Percentiles rank a stretch among this genome's conserved stretches.
These are phyloP conservation scores for Ceratobasidium theobromae DNA, from an alignment of 1,284 basidiomycete species.

Conservation along the genomic window DNA sequence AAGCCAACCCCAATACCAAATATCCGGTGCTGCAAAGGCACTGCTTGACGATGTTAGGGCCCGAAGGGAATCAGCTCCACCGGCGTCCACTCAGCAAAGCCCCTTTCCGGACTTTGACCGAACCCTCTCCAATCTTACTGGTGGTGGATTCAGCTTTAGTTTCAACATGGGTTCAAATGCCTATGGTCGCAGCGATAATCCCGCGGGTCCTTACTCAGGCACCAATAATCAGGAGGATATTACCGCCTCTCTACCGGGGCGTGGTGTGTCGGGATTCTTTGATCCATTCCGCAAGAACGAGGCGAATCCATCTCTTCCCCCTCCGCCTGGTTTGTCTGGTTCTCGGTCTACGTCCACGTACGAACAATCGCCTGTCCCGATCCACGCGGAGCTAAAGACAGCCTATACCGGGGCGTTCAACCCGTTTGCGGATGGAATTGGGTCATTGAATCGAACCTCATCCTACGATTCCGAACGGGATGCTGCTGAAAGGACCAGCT, in stretches of 20 bases:
- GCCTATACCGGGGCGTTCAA: conserved; percentile 50
- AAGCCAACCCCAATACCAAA: conserved; percentile 62
- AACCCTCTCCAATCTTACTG: conserved; percentile 67
- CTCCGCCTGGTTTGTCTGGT: conserved; percentile 34
- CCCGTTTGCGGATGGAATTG: conserved; percentile 65
- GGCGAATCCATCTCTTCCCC: conserved; percentile 46
- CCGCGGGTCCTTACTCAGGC: conserved; percentile 21
- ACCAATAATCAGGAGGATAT: neutral
- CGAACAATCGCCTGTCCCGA: neutral
- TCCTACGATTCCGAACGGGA: conserved; percentile 45
- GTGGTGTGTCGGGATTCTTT: conserved; percentile 52
- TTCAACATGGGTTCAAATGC: conserved; percentile 61
- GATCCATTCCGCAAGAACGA: conserved; percentile 49
- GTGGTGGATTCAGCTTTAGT: conserved; percentile 77
- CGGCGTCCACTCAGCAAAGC: conserved; percentile 54
- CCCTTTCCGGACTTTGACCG: conserved; percentile 91
- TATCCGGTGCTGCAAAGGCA: conserved; percentile 80
- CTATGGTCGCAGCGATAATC: conserved; percentile 1
- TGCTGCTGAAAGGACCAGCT: conserved; percentile 48
- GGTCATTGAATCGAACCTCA: conserved; percentile 3
- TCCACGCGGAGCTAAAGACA: neutral
- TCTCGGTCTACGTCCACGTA: conserved; percentile 9
- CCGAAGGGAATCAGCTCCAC: conserved; percentile 61
- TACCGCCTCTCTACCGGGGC: conserved; percentile 8
- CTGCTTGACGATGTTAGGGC: conserved; percentile 81